These are phyloP conservation scores for Podila verticillata DNA, from an alignment of 192 early-diverging fungal species.

Conservation along the genomic window DNA sequence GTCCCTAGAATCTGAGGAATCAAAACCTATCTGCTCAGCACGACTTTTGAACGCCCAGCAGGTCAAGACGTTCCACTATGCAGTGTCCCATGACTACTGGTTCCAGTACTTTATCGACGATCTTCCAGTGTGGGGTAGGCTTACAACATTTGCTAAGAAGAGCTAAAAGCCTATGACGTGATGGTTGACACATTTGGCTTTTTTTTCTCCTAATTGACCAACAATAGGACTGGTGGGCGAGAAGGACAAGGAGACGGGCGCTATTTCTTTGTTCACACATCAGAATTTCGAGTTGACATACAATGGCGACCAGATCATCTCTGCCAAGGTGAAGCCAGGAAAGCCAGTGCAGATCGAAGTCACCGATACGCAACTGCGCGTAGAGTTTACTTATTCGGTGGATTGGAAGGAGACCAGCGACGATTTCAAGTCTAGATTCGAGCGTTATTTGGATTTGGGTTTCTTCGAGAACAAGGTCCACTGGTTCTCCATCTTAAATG, in stretches of 20 bases:
- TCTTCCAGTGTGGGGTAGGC: slow-evolving; percentile 42
- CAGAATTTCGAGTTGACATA: slow-evolving; percentile 68
- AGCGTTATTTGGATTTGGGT: slow-evolving; percentile 71
- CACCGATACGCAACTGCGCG: slow-evolving; percentile 19
- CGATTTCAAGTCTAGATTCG: slow-evolving; percentile 70
- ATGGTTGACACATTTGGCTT: not conserved
- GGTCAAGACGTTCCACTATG: slow-evolving; percentile 69
- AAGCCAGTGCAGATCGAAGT: slow-evolving; percentile 46
- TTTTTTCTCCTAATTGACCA: not conserved
- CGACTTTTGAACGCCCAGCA: slow-evolving; percentile 53
- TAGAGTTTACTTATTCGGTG: slow-evolving; percentile 82
- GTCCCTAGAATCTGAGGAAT: slow-evolving; percentile 45
- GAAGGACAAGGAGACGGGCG: slow-evolving; percentile 32
- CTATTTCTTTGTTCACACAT: slow-evolving; percentile 67
- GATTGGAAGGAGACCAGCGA: slow-evolving; percentile 63
- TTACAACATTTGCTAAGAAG: not conserved
- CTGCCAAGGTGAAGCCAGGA: slow-evolving; percentile 52
- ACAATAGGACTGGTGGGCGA: slow-evolving; percentile 55
- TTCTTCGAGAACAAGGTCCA: slow-evolving; percentile 90
- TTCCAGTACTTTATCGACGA: slow-evolving; percentile 67
- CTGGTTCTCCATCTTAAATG: slow-evolving; percentile 87
- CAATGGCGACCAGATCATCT: slow-evolving; percentile 71
- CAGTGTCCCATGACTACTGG: slow-evolving; percentile 72
- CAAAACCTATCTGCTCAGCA: slow-evolving; percentile 60
- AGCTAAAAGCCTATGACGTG: slow-evolving; percentile 8